These are phyloP conservation scores for Maudiozyma barnettii DNA, from an alignment of 805 yeast genomes.

Conservation along the genomic window DNA sequence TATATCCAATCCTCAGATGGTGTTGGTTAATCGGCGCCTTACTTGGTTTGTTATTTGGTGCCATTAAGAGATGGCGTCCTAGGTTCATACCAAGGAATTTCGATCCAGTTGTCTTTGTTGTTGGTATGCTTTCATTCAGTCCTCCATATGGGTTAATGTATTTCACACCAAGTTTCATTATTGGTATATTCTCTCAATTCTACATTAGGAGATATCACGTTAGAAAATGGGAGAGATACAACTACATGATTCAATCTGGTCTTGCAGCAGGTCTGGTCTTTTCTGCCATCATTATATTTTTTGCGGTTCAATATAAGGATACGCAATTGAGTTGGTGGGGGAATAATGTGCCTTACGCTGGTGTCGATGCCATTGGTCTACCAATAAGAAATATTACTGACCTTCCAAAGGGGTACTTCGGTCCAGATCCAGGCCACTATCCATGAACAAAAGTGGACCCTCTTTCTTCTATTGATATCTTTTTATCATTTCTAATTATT, in stretches of 20 bases:
- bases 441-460: slow-evolving; percentile 7
- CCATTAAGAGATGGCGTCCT: slow-evolving; percentile 18
- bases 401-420: slow-evolving; percentile 17
- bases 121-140: slow-evolving; percentile 37
- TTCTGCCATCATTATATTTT: slow-evolving; percentile 42
- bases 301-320: slow-evolving; percentile 38
- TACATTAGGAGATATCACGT: slow-evolving; percentile 39
- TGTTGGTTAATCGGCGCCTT: slow-evolving; percentile 51
- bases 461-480: too few relatives aligned
- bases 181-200: slow-evolving; percentile 38
- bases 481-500: too few relatives aligned
- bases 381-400: slow-evolving; percentile 10
- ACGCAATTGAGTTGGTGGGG: slow-evolving; percentile 58
- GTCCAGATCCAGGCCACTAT: slow-evolving; percentile 27
- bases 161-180: slow-evolving; percentile 23
- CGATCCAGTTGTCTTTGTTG: slow-evolving; percentile 43
- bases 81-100: slow-evolving; percentile 29
- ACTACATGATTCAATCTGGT: slow-evolving; percentile 45
- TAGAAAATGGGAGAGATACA: slow-evolving; percentile 47
- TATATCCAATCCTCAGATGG: slow-evolving; percentile 55
- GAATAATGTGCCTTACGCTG: slow-evolving; percentile 30
- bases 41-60: slow-evolving; percentile 25
- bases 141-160: slow-evolving; percentile 44
- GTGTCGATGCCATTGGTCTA: slow-evolving; percentile 12
- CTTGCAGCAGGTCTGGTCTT: slow-evolving; percentile 56